Evolutionary conservation across 2,329 filamentous ascomycete genomes (phyloP), one percentile per base, ranked within the genome.

Genomic region (Scorias spongiosa): DNA sequence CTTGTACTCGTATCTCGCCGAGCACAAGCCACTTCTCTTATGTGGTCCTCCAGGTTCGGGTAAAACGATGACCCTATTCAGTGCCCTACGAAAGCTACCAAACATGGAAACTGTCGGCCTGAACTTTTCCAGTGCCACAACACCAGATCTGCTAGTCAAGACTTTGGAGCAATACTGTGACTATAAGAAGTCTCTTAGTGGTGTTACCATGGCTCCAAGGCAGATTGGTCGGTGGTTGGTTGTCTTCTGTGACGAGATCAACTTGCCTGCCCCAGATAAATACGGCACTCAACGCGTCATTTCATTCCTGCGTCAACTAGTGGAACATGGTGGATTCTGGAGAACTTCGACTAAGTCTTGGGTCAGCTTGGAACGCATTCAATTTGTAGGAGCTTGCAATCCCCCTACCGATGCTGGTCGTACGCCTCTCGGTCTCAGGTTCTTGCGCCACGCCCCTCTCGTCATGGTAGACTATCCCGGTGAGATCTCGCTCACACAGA

Each of bases 381-480:
- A 99, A 60, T 99, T 99, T 53, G 93, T 99, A 43, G 91, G 91
- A 54, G 91, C 91, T 57, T 99, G 91, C 63, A 99, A 99, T 65
- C 93, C 91, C 55, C 91, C 91, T 0, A 96, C 91, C 0, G 93
- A 98, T 66, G 88, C 88, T 53, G 91, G 91, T 20, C 87, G 91
- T 74, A 96, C 91, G 10, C 83, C 91, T 0, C 80, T 99, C 70
- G 91, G 86, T 38, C 79, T 86, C 41, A 76, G 91, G 54, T 99
- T 98, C 76, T 73, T 99, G 51, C 80, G 93, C 46, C 93, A 99
- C 63, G 87, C 91, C 12, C 91, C 91, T n/a, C 76, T 99, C 44
- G 84, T 99, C 65, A 98, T 99, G 93, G 93, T 99, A 37, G 91
- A 98, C 60, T 99, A 99, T 58, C 91, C 91, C 48, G 91, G 93